A percentile compares a stretch with the other conserved stretches of the same genome.
phyloP scores from a whole-genome alignment of 1,284 basidiomycete species.

The Trametes sp. region DNA sequence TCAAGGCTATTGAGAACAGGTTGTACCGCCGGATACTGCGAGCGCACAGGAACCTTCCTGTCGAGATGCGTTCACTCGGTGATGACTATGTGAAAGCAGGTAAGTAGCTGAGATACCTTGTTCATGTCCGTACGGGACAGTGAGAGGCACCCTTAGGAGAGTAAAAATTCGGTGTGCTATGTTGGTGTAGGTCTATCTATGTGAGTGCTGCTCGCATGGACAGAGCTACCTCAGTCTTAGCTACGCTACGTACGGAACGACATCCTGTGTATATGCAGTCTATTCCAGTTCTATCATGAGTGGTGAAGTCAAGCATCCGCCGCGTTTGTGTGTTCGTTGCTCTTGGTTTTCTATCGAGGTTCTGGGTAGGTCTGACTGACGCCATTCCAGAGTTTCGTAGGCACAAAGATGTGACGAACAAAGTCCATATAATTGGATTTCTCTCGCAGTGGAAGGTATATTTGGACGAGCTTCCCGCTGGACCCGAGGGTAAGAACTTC shows the following conservation, averaged over 20 bases:
- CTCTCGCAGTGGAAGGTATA: slow-evolving; percentile 94
- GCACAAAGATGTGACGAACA: slow-evolving; percentile 83
- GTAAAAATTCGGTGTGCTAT: too few species aligned
- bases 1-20: slow-evolving; percentile 47
- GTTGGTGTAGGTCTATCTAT: too few species aligned
- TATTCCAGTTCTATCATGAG: too few species aligned
- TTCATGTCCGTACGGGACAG: too few species aligned
- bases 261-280: too few species aligned
- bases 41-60: slow-evolving; percentile 77
- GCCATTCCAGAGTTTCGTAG: slow-evolving; percentile 76
- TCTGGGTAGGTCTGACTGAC: not conserved
- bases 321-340: too few species aligned
- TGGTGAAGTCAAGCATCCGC: too few species aligned
- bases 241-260: too few species aligned
- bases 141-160: too few species aligned
- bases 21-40: slow-evolving; percentile 85
- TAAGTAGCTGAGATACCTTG: slow-evolving; percentile 41
- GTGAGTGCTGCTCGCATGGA: too few species aligned
- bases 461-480: slow-evolving; percentile 72
- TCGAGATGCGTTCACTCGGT: slow-evolving; percentile 86
- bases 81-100: slow-evolving; percentile 90
- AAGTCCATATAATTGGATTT: slow-evolving; percentile 91
- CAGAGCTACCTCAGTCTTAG: too few species aligned
- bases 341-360: too few species aligned
- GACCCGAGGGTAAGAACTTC: slow-evolving; percentile 55